These are phyloP conservation scores for Hypomontagnella submonticulosa DNA, from an alignment of 495 filamentous ascomycete species.

Conservation along the genomic window DNA sequence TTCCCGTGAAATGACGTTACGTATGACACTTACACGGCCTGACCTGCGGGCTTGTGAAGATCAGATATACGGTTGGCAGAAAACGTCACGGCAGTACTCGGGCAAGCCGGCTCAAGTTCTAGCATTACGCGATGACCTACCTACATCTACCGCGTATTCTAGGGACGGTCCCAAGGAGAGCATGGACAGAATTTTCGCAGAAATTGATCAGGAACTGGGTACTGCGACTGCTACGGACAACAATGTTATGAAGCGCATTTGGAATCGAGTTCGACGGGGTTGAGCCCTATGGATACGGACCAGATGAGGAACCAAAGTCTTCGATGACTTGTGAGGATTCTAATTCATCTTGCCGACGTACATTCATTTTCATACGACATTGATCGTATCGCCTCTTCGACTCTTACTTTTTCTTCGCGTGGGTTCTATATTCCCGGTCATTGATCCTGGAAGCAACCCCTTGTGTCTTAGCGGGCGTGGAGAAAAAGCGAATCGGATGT, in stretches of 20 bases:
- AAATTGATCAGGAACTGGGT: constrained; percentile 47
- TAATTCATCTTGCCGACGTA: constrained; percentile 7
- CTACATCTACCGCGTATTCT: constrained; percentile 16
- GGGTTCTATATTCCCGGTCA: constrained; percentile 8
- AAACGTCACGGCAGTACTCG: constrained; percentile 47
- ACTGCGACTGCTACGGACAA: constrained; percentile 34
- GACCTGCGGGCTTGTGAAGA: constrained; percentile 79
- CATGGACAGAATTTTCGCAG: constrained; percentile 49
- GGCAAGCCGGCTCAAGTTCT: constrained; percentile 45
- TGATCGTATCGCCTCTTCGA: constrained; percentile 3
- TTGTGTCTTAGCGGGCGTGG: not conserved
- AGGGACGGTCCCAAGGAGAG: constrained; percentile 44
- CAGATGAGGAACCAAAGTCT: not conserved
- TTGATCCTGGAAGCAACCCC: constrained; percentile 8
- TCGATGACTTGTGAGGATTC: not conserved
- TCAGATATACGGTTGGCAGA: constrained; percentile 68
- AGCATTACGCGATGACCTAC: constrained; percentile 33
- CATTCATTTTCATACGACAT: constrained; percentile 8
- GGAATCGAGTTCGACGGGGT: constrained; percentile 50
- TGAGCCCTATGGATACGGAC: constrained; percentile 4
- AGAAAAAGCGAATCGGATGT: constrained; percentile 21
- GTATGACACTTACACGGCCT: constrained; percentile 92
- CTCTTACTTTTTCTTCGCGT: constrained; percentile 9
- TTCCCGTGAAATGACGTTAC: constrained; percentile 90
- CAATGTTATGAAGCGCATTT: constrained; percentile 48